Base-by-base conservation (phyloP, 2,329 filamentous ascomycete genomes). In the Botryosphaeria dothidea region DNA sequence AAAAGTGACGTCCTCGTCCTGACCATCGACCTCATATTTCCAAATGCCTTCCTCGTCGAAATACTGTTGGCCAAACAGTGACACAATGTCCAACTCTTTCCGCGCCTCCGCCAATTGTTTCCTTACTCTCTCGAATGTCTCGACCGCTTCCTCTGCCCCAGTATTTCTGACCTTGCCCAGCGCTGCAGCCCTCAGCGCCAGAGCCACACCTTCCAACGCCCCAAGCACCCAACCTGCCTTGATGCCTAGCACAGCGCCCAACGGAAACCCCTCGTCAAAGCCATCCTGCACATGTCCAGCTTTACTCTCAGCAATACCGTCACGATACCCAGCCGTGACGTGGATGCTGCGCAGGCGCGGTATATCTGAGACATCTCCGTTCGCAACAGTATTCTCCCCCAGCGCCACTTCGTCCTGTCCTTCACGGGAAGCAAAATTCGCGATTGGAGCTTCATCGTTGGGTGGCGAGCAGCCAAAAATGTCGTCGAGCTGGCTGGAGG, bases 211-310 rank as follows among this genome's bases (percentile, higher is more conserved):
- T 72, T 96, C 92, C 5, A 97, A 73, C 3, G 92, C 80, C 0
- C 95, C 95, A 3, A 96, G 76, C 13, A 96, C 79, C 69, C 87
- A 88, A 0, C 95, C 95, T 0, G 88, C 90, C 29, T 84, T 84
- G 68, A 91, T 76, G 0, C 94, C 95, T 31, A 98, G 80, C 60
- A 90, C 88, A 0, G 92, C 93, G 13, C 95, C 95, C 0, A 98
- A 83, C 15, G 88, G 84, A 75, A 93, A 98, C 0, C 94, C 94
- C 68, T 94, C 92, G 75, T 99, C 95, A 73, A 99, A 98, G 0
- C 94, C 94, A 15, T 84, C 83, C 78, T 99, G 95, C 27, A 97
- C 87, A 71, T 88, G 90, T 54, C 84, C 80, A 27, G 86, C 86
- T 76, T 98, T 98, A 34, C 90, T 91, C 3, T 81, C 82, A 0